Percentiles rank a stretch among this genome's conserved stretches.
Conservation (phyloP, 2,329 filamentous ascomycete species). For the Thielaviopsis populi region DNA sequence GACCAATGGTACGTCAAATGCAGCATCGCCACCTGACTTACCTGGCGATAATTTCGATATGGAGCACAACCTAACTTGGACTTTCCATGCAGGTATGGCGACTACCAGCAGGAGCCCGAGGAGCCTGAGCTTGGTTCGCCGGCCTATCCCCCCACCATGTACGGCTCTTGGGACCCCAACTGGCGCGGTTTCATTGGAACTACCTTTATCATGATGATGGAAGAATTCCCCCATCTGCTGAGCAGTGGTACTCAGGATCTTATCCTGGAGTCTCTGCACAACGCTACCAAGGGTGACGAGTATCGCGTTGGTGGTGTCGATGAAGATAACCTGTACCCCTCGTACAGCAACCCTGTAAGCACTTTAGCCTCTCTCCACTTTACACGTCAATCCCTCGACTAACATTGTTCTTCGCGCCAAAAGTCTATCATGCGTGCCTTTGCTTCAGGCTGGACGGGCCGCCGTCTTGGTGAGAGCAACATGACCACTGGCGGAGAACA, state of each 20-base stretch:
- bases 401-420: slow-evolving; percentile 10
- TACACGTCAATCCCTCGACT: slow-evolving; percentile 7
- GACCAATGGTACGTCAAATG: slow-evolving; percentile 32
- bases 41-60: background rate
- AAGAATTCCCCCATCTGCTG: slow-evolving; percentile 39
- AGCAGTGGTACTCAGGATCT: slow-evolving; percentile 25
- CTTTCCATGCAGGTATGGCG: slow-evolving; percentile 26
- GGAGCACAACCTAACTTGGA: slow-evolving; percentile 22
- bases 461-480: slow-evolving; percentile 37
- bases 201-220: slow-evolving; percentile 40
- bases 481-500: slow-evolving; percentile 42
- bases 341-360: slow-evolving; percentile 41
- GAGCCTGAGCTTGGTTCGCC: slow-evolving; percentile 40
- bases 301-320: slow-evolving; percentile 47
- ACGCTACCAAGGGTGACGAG: slow-evolving; percentile 41
- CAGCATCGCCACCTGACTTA: background rate
- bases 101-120: slow-evolving; percentile 40
- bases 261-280: slow-evolving; percentile 39
- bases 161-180: slow-evolving; percentile 47
- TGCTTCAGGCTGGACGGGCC: slow-evolving; percentile 43
- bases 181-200: slow-evolving; percentile 50
- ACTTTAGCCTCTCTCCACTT: background rate
- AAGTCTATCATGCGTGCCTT: slow-evolving; percentile 46
- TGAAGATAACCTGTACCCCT: slow-evolving; percentile 45
- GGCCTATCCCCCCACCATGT: slow-evolving; percentile 36